Base-by-base conservation (phyloP, 2,329 filamentous ascomycete genomes). In the Alternaria longipes region DNA sequence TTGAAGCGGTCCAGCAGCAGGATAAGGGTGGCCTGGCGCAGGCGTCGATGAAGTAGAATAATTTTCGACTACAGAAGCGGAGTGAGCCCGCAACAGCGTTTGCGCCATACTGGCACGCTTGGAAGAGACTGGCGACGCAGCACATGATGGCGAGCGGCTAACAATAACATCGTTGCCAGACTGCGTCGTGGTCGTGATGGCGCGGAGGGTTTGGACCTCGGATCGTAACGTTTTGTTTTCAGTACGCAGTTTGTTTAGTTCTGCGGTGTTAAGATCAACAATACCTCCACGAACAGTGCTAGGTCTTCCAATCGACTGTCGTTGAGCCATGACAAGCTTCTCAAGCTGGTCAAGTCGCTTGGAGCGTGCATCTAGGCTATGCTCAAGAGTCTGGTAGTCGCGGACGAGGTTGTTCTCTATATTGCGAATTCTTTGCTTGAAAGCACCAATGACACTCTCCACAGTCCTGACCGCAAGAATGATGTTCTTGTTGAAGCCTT, bases 341-440 rank as follows among this genome's bases (percentile, higher is more conserved):
- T 99, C 95, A 1, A 99, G 84, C 3, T 91, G 88, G 66, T 98
- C 94, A 30, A 99, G 86, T 69, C 93, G 92, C 82, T 96, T 95
- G 61, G 90, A 86, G 16, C 93, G 89, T 26, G 89, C 81, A 55
- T 95, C 92, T 28, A 97, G 87, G 38, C 89, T 91, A 68, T 89
- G 89, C 78, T 97, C 93, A 1, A 99, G 84, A 0, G 86, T 87
- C 72, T 96, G 91, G 73, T 97, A 98, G 73, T 98, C 94, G 64
- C 93, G 92, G 82, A 90, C 90, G n/a, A 98, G 81, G 62, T 97
- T 92, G 50, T 91, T 89, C 78, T 99, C 95, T n/a, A 97, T 89
- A 7, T 85, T 84, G 72, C 92, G 91, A 74, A 97, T 92, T 61
- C 92, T 90, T 40, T 85, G 84, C 72, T 92, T 91, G 82, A 97